Conservation (phyloP, 345 rosid genomes). For the Cochlearia excelsa region DNA sequence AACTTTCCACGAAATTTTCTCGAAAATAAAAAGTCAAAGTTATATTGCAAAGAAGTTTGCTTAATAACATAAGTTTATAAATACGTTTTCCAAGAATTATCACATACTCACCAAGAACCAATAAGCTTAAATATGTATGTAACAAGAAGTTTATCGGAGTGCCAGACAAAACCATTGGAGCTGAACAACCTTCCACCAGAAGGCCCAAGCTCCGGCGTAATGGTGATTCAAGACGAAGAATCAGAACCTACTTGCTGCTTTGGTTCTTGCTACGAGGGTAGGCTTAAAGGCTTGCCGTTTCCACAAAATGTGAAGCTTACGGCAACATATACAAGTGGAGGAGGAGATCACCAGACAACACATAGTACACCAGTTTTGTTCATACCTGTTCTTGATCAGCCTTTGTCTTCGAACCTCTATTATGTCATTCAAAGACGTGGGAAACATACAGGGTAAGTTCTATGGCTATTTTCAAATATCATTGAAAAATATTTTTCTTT, state of each 20-base stretch:
- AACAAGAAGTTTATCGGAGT: constrained; percentile 41
- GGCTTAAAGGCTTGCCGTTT: constrained; percentile 40
- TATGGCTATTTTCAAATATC: no score
- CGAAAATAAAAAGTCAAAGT: no score
- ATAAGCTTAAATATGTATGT: constrained; percentile 18
- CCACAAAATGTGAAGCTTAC: constrained; percentile 48
- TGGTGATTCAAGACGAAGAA: constrained; percentile 57
- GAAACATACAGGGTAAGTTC: no score
- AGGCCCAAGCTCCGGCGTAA: constrained; percentile 51
- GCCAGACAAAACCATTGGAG: constrained; percentile 35
- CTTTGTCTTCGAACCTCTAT: constrained; percentile 45
- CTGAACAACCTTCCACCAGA: constrained; percentile 39
- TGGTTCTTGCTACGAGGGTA: constrained; percentile 33
- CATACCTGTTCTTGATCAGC: constrained; percentile 45
- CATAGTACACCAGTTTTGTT: constrained; percentile 27
- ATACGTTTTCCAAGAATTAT: no score
- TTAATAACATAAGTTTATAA: no score
- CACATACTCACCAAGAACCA: no score
- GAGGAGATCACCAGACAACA: background rate
- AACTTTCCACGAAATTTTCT: no score
- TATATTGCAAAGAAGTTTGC: no score
- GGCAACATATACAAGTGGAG: constrained; percentile 1
- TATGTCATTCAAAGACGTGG: no score
- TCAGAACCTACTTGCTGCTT: constrained; percentile 43
- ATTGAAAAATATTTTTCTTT: no score